Evolutionary conservation across 2,329 filamentous ascomycete genomes (phyloP), one percentile per base, ranked within the genome.

Genomic region (Aschersonia sp.): DNA sequence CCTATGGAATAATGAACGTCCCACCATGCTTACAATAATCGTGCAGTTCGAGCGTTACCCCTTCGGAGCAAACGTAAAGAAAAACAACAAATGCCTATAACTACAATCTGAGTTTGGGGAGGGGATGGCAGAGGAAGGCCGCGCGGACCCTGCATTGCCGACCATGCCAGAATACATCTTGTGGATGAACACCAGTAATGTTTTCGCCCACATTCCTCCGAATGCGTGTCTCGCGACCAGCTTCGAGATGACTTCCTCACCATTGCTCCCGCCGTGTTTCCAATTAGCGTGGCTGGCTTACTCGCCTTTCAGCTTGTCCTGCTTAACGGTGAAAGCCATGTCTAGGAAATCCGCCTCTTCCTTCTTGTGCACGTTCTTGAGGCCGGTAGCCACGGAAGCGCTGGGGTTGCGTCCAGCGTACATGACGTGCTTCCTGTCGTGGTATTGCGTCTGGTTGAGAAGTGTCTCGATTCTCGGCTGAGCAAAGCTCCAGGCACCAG

Each of bases 381-480:
- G 70, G 66, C 92, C 92, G 47, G 90, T 95, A 39, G 92, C 92
- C 30, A 97, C 90, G 53, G 84, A 90, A 12, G 92, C 90, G 61
- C 87, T 95, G 39, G 90, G 90, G 68, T 88, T 83, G 58, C 92
- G 84, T 56, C 92, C 92, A 50, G 92, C 92, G 66, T 97, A 98
- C 80, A 95, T 87, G 63, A 95, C 88, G 69, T 94, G 87, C 71
- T 94, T 89, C 62, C 85, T 81, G 69, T 94, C 82, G 72, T 97
- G 90, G 70, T 94, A 75, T 70, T 94, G 70, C 0, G 92, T 97
- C 64, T 94, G 68, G 72, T 97, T 95, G 55, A 98, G 76, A 54
- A 98, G 71, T 7, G 90, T 98, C 79, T 98, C 92, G 54, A 98
- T 88, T 62, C 92, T 84, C 32, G 92, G 92, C 71, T 98, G 92